Evolutionary conservation across 441 rosid genomes (phyloP).

Genomic region (Populus hybrid): DNA sequence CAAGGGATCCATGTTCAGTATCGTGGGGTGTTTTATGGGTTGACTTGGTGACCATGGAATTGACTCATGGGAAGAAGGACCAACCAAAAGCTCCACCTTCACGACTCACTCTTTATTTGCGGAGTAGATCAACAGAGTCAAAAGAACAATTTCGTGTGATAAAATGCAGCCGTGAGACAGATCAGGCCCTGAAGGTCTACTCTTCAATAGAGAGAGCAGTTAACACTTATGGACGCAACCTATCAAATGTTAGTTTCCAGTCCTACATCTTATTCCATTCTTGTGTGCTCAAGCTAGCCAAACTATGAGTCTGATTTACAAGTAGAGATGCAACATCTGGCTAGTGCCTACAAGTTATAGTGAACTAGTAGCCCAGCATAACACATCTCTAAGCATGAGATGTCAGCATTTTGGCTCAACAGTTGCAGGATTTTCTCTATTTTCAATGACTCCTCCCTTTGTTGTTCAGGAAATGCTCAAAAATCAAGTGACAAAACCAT

Average conservation of each 20-base stretch:
- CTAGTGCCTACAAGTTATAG: not conserved
- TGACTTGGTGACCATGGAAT: constrained; percentile 84
- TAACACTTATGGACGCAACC: constrained; percentile 60
- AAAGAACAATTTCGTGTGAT: constrained; percentile 73
- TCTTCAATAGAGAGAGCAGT: constrained; percentile 69
- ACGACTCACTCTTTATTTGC: constrained; percentile 57
- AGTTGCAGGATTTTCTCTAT: constrained; percentile 16
- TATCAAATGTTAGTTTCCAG: constrained; percentile 51
- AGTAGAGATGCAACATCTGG: not conserved
- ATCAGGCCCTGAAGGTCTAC: constrained; percentile 75
- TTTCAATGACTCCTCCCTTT: constrained; percentile 5
- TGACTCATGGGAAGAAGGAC: constrained; percentile 87
- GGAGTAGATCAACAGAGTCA: constrained; percentile 49
- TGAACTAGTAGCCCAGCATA: constrained; percentile 1
- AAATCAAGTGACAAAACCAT: constrained; percentile 79
- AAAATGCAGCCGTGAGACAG: constrained; percentile 70
- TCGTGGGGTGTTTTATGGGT: constrained; percentile 57
- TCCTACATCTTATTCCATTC: constrained; percentile 21
- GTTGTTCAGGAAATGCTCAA: constrained; percentile 62
- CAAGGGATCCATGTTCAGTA: constrained; percentile 90
- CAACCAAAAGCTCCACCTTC: constrained; percentile 69
- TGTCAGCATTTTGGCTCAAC: not conserved
- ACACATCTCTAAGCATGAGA: not conserved
- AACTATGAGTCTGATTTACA: constrained; percentile 3
- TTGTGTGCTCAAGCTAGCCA: constrained; percentile 45